Conservation (phyloP, 2,329 filamentous ascomycete species). For the Penicillium crustosum region DNA sequence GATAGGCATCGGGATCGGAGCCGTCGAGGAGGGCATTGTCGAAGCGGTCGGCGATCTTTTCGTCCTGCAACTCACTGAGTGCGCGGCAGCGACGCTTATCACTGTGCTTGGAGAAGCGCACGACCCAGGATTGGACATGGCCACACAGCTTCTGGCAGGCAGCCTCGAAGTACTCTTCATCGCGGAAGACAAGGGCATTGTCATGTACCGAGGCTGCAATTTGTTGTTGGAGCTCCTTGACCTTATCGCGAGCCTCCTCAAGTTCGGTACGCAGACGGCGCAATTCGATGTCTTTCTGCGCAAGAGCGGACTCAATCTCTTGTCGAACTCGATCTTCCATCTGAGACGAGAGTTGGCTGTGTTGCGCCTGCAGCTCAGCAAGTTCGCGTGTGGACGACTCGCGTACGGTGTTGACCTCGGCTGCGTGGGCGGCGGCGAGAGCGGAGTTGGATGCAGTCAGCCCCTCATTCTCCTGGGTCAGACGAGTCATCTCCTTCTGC, state of each 20-base stretch:
- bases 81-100: conserved; percentile 84
- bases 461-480: conserved; percentile 79
- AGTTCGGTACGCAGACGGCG: conserved; percentile 74
- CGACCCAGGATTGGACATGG: conserved; percentile 95
- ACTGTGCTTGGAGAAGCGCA: conserved; percentile 97
- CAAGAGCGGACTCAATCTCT: conserved; percentile 65
- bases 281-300: conserved; percentile 82
- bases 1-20: conserved; percentile 84
- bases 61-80: conserved; percentile 80
- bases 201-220: conserved; percentile 61
- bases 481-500: conserved; percentile 74
- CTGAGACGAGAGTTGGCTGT: conserved; percentile 61
- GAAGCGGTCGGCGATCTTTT: conserved; percentile 89
- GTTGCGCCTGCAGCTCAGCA: conserved; percentile 64
- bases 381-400: conserved; percentile 67
- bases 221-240: conserved; percentile 60
- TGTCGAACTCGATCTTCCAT: conserved; percentile 62
- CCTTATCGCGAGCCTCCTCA: conserved; percentile 64
- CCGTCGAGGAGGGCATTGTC: conserved; percentile 95
- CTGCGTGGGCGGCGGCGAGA: conserved; percentile 72
- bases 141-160: conserved; percentile 93
- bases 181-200: conserved; percentile 74
- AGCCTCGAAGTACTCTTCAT: conserved; percentile 93
- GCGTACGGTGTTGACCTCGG: conserved; percentile 65
- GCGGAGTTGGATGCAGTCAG: conserved; percentile 75